Evolutionary conservation across 768 basidiomycete genomes (phyloP).

Genomic region (Cyclocybe cylindracea): DNA sequence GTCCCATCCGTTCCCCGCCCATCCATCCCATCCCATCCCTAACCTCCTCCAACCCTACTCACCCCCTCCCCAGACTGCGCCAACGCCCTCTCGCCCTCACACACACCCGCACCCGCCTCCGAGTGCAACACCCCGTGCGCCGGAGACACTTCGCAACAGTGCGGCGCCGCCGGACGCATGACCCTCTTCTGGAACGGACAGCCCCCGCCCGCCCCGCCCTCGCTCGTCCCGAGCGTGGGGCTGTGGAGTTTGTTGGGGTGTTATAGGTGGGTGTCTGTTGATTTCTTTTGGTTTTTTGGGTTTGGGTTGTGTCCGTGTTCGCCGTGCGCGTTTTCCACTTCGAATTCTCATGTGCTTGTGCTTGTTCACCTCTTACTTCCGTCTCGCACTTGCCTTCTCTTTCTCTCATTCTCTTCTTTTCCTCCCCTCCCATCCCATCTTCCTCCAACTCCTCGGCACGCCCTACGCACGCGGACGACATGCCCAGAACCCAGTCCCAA

Average conservation of each 20-base stretch:
- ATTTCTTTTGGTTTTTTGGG: conserved; percentile 18
- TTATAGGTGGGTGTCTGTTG: conserved; percentile 49
- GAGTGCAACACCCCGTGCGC: conserved; percentile 67
- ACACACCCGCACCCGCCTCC: conserved; percentile 40
- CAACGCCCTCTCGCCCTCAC: conserved; percentile 49
- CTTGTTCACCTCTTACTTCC: too few relatives aligned
- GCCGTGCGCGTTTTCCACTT: too few relatives aligned
- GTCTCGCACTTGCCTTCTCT: too few relatives aligned
- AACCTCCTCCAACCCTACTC: neutral
- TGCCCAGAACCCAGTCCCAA: too few relatives aligned
- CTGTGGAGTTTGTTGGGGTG: conserved; percentile 76
- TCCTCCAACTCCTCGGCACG: neutral
- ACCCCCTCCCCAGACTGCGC: conserved; percentile 55
- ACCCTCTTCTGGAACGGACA: conserved; percentile 67
- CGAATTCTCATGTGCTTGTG: too few relatives aligned
- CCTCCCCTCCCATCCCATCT: neutral
- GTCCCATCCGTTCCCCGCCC: too few relatives aligned
- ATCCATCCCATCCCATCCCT: too few relatives aligned
- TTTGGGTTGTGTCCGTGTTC: too few relatives aligned
- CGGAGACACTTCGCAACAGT: conserved; percentile 56
- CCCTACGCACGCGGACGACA: too few relatives aligned
- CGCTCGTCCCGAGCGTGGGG: conserved; percentile 54
- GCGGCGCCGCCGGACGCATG: conserved; percentile 60
- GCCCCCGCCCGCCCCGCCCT: conserved; percentile 55
- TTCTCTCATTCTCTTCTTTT: neutral